phyloP scores from a whole-genome alignment of 768 basidiomycete species.

The Rhizopogon vinicolor region DNA sequence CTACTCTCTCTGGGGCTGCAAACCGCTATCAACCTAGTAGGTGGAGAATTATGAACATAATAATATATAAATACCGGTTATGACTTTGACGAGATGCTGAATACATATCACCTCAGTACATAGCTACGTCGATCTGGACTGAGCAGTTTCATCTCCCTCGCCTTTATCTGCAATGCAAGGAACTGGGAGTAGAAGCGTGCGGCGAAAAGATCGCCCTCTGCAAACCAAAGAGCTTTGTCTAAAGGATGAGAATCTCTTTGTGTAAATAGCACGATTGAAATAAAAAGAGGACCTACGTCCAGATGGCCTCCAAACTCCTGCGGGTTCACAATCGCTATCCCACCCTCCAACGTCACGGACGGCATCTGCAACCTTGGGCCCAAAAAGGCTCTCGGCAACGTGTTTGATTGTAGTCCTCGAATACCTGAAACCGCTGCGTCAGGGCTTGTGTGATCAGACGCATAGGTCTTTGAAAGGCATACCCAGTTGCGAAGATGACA shows the following conservation, averaged over 20 bases:
- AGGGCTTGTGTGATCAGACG: neutral
- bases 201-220: constrained; percentile 1
- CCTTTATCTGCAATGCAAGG: neutral
- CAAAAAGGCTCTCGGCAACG: constrained; percentile 1
- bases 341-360: constrained; percentile 8
- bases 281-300: neutral
- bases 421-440: neutral
- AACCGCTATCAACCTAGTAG: too few species aligned
- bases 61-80: too few species aligned
- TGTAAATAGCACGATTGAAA: neutral
- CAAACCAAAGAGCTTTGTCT: constrained; percentile 5
- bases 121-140: neutral
- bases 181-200: neutral
- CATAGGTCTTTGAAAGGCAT: neutral
- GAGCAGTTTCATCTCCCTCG: neutral
- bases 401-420: constrained; percentile 1
- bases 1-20: too few species aligned
- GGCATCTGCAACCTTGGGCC: neutral
- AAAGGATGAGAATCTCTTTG: neutral
- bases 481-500: constrained; percentile 3
- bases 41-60: too few species aligned
- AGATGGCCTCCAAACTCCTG: constrained; percentile 8
- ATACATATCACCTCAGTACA: neutral
- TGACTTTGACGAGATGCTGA: neutral
- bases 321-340: constrained; percentile 6